phyloP scores from a whole-genome alignment of 2,329 filamentous ascomycete species.

The Scedosporium dehoogii region DNA sequence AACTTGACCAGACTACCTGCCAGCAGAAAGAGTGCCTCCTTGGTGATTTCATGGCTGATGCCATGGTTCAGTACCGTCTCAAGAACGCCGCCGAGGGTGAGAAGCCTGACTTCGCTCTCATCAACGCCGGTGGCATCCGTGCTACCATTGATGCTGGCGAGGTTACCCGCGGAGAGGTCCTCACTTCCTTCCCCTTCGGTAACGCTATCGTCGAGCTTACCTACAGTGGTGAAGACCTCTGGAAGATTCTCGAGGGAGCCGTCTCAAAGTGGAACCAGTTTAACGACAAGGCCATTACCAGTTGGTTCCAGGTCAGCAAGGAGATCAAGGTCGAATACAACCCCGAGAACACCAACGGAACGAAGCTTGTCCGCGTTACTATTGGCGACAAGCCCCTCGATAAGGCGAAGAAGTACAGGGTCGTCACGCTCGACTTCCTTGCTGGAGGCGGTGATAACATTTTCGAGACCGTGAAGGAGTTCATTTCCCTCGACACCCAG shows the following conservation, averaged over 20 bases:
- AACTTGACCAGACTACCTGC: conserved; percentile 50
- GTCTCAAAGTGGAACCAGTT: conserved; percentile 43
- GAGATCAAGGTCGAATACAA: conserved; percentile 49
- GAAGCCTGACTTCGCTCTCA: conserved; percentile 44
- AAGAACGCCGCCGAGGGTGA: conserved; percentile 32
- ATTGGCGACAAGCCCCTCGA: conserved; percentile 38
- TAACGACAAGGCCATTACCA: conserved; percentile 42
- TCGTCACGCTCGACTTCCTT: conserved; percentile 55
- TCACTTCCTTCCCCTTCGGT: conserved; percentile 56
- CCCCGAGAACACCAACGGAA: conserved; percentile 35
- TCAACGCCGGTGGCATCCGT: conserved; percentile 55
- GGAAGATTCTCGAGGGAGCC: conserved; percentile 49
- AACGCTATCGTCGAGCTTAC: conserved; percentile 52
- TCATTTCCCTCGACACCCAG: conserved; percentile 39
- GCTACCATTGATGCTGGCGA: conserved; percentile 51
- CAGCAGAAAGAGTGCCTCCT: conserved; percentile 47
- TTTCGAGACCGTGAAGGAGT: conserved; percentile 27
- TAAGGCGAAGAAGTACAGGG: conserved; percentile 34
- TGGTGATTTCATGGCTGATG: conserved; percentile 45
- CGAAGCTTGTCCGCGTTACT: conserved; percentile 40
- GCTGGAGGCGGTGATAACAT: conserved; percentile 56
- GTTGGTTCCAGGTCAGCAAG: conserved; percentile 50
- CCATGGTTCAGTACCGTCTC: conserved; percentile 50
- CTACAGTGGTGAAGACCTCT: conserved; percentile 42
- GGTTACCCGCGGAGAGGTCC: conserved; percentile 53